Base-by-base conservation (phyloP, 148 eudicot species). In the Chenopodium album region DNA sequence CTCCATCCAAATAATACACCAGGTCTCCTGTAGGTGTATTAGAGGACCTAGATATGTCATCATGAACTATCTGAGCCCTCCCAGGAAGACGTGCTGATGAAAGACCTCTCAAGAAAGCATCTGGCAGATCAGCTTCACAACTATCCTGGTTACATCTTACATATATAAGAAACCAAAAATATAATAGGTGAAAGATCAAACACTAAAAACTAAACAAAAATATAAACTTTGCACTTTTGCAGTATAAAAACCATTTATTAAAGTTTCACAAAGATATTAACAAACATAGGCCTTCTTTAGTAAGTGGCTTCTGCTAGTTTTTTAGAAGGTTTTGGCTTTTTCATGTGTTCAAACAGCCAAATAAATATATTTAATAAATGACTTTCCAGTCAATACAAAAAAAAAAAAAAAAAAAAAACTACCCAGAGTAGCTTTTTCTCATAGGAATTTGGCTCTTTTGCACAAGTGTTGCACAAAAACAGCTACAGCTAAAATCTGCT, bases 1-100 rank as follows among this genome's bases (percentile, higher is more conserved):
- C 96, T 79, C 98, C 98, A 82, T 94, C 98, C 87, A 92, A 87
- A 88, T 92, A 94, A 83, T 91, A 94, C 17, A 85, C 75, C 62
- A 94, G 79, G 73, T 88, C 94, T 28, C 91, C 96, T 26, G 86
- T 81, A 86, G 89, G 82, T 59, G 72, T 82, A 82, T 50, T 50
- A 65, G 74, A 78, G 72, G 88, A 69, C 56, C 62, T 78, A 46
- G 75, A 52, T 48, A 80, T 73, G 72, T 68, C 77, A 87, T 94
- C 96, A 47, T 81, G 73, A 63, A 94, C 87, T 86, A 91, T 87
- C 85, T 94, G 91, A 87, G 93, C 96, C 86, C 98, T 89, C 80
- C 98, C 95, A 78, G 92, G 85, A 80, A 94, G 94, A 79, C 82
- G 90, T 66, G 96, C 98, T 75, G 88, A 90, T 79, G 93, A 82